Evolutionary conservation across 2,329 filamentous ascomycete genomes (phyloP), one percentile per base, ranked within the genome.

Genomic region (Exophiala aquamarina): DNA sequence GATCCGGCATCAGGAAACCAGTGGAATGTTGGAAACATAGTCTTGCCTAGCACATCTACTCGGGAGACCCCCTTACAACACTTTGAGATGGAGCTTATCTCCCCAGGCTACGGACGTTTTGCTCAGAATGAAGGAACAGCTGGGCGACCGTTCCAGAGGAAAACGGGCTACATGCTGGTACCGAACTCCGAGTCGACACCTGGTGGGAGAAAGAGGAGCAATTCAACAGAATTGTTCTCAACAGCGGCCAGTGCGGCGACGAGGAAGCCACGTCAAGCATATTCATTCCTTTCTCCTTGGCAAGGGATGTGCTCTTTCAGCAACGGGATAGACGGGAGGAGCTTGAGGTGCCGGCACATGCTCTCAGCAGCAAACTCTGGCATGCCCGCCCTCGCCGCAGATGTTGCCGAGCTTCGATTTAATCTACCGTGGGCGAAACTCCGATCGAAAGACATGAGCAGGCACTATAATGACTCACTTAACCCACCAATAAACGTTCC

Each of bases 341-440:
- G 81, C 45, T 69, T 94, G 11, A 83, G 82, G 64, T 91, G 87
- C 67, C 83, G 82, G 46, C 89, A 94, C 65, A 70, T 79, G n/a
- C 72, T 90, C 2, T 76, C 64, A 3, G 64, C 59, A 15, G 50
- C 57, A 15, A 59, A 63, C 15, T 56, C 62, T 3, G 50, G 56
- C 2, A 57, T 63, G 1, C 51, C 57, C 3, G 57, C 59, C 1
- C 56, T 61, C 15, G 47, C 63, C 20, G 36, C 58, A 60, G 45
- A 73, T 50, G 80, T 95, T 19, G 94, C 89, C 65, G 92, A 96
- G 66, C 73, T 97, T 49, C 83, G 91, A 14, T 96, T 95, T 74
- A 95, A 95, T 63, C 78, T 95, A 0, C 77, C 39, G 66, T 74
- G 59, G 59, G 47, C 55, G 7, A 42, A 54, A 17, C 44, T 57